Conservation (phyloP, 2,329 filamentous ascomycete species). For the Sarocladiaceae sp. region DNA sequence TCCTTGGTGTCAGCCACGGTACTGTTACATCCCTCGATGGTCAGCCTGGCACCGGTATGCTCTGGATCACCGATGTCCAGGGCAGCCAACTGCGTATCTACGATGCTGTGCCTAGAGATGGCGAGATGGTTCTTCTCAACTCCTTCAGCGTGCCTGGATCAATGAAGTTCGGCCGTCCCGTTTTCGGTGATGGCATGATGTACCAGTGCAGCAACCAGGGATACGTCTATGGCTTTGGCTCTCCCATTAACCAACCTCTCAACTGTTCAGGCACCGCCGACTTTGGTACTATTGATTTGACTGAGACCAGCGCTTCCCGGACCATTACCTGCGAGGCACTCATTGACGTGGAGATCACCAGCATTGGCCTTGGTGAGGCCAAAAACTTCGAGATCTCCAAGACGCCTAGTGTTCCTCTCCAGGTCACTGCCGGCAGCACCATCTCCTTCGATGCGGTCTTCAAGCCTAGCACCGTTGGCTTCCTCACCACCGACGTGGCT, state of each 20-base stretch:
- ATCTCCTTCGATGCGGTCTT: conserved; percentile 41
- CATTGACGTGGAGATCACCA: conserved; percentile 34
- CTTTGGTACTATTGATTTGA: conserved; percentile 40
- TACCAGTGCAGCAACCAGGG: conserved; percentile 48
- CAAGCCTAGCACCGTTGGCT: conserved; percentile 38
- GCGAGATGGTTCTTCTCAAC: conserved; percentile 39
- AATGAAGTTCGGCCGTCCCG: conserved; percentile 51
- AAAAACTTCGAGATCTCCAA: conserved; percentile 30
- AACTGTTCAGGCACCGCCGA: conserved; percentile 44
- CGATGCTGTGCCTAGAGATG: conserved; percentile 42
- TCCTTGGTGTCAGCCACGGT: conserved; percentile 50
- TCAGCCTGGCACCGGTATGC: conserved; percentile 45
- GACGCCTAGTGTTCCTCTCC: conserved; percentile 24
- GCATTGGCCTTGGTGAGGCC: conserved; percentile 26
- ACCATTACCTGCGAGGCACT: conserved; percentile 42
- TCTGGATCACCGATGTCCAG: conserved; percentile 52
- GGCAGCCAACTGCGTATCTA: conserved; percentile 46
- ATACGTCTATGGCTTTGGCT: conserved; percentile 48
- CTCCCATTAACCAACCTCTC: conserved; percentile 45
- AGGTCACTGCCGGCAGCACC: conserved; percentile 25
- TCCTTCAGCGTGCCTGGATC: conserved; percentile 44
- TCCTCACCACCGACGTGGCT: conserved; percentile 39
- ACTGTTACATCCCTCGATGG: conserved; percentile 49
- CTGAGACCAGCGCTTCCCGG: conserved; percentile 20
- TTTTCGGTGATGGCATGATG: conserved; percentile 49